A percentile compares a stretch with the other conserved stretches of the same genome.
These are phyloP conservation scores for Hymenoscyphus fructigenus DNA, from an alignment of 2,329 filamentous ascomycete genomes.

Conservation along the genomic window DNA sequence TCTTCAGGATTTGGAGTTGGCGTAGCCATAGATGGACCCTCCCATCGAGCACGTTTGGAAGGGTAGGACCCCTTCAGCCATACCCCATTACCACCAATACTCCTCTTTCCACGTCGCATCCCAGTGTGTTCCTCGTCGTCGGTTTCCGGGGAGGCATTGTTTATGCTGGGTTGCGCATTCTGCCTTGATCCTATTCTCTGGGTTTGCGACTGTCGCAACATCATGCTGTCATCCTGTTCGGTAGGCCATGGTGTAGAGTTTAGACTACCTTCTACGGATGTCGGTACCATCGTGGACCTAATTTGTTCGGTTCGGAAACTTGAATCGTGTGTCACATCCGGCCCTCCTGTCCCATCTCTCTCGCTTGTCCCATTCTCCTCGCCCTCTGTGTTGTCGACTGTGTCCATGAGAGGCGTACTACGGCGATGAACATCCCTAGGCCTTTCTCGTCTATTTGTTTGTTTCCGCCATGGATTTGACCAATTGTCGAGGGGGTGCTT, in stretches of 20 bases:
- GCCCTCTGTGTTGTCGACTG: not conserved
- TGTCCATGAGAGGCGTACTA: not conserved
- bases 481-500: constrained; percentile 61
- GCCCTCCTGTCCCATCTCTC: not conserved
- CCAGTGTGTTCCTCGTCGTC: not conserved
- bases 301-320: not conserved
- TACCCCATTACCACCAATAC: constrained; percentile 20
- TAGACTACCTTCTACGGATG: not conserved
- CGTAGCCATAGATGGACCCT: constrained; percentile 26
- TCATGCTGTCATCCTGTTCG: not conserved
- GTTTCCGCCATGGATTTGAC: constrained; percentile 51
- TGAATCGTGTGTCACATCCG: not conserved
- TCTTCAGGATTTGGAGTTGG: constrained; percentile 30
- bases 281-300: not conserved
- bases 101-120: constrained; percentile 20
- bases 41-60: constrained; percentile 34
- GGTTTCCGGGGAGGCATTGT: not conserved
- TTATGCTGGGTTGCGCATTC: not conserved
- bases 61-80: constrained; percentile 36
- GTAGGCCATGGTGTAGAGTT: constrained; percentile 20
- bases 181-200: not conserved
- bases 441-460: not conserved
- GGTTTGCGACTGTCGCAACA: not conserved
- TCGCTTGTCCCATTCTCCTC: not conserved
- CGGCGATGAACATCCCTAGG: not conserved